Percentiles rank a stretch among this genome's conserved stretches.
Conservation (phyloP, 768 basidiomycete genomes). For the Pluteus cervinus region DNA sequence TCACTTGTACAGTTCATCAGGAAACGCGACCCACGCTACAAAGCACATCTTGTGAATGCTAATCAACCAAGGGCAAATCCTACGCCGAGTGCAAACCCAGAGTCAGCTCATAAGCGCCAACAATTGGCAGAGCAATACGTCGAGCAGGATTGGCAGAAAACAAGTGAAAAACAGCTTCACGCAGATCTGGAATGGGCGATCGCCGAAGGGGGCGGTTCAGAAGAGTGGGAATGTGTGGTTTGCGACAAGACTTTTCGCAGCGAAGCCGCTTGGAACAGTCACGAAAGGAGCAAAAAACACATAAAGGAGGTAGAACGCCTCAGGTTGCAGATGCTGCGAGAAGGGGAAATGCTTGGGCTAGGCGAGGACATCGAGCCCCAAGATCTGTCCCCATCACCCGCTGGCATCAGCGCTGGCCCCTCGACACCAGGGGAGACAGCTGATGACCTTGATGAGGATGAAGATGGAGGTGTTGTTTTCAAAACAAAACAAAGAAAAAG, state of each 20-base stretch:
- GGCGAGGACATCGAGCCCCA: conserved; percentile 26
- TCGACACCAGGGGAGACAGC: conserved; percentile 20
- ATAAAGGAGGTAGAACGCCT: conserved; percentile 79
- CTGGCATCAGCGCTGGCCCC: too few relatives aligned
- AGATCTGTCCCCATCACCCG: too few relatives aligned
- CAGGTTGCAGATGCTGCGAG: conserved; percentile 68
- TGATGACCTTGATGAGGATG: conserved; percentile 8
- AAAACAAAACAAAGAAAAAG: not conserved
- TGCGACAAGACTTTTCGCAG: conserved; percentile 86
- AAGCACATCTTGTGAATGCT: conserved; percentile 51
- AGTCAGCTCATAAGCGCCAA: conserved; percentile 21
- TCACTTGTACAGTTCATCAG: conserved; percentile 69
- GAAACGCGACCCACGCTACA: conserved; percentile 89
- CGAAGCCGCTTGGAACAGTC: conserved; percentile 94
- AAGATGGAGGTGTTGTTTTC: conserved; percentile 2
- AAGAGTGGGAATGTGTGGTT: conserved; percentile 94
- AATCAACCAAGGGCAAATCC: conserved; percentile 35
- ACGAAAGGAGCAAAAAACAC: conserved; percentile 94
- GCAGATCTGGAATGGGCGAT: conserved; percentile 72
- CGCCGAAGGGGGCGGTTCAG: conserved; percentile 62
- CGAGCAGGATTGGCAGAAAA: conserved; percentile 89
- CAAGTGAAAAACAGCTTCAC: conserved; percentile 35
- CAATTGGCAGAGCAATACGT: conserved; percentile 43
- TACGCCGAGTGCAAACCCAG: conserved; percentile 21
- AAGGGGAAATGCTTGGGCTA: conserved; percentile 64